Base-by-base conservation (phyloP, 352 stramenopile species). In the Pythium sukuiense region DNA sequence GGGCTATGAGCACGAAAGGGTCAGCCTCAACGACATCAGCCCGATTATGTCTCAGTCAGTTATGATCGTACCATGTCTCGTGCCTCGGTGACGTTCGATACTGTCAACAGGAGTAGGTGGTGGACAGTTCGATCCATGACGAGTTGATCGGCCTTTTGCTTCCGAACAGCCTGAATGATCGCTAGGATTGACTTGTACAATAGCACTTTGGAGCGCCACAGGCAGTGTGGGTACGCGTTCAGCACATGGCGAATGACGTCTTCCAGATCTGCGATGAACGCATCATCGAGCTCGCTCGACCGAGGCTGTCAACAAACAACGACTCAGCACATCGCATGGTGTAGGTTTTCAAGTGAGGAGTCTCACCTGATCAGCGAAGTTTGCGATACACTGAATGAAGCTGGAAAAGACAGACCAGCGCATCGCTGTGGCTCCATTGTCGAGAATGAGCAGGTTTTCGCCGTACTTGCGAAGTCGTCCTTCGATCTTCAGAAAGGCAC, bases 401-500 rank as follows among this genome's bases (percentile, higher is more conserved):
- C 78, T 72, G 9, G 73, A 89, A 62, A 80, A 77, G 20, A 84
- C 74, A 9, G 73, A 77, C 83, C 79, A 95, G 39, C 69, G 86
- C 61, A 70, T 80, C 26, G 76, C 81, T 24, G 75, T 87, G 20
- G 72, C 30, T 46, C 79, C 77, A 18, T 78, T 70, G 37, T 83
- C 72, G 29, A 91, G 54, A 29, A 81, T 84, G 29, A 95, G 68
- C 8, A 95, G 30, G 13, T 78, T 85, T 41, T 95, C 86, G 16
- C 86, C 83, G 69, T 85, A 91, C 45, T 73, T 80, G 55, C 76
- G 79, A 32, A 95, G 60, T n/a, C 76, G 78, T 7, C 80, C 73
- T 69, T 92, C 80, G 29, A 95, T 90, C 58, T 93, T 93, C 4
- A 68, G 11, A 45, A 86, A 82, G 11, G 71, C 77, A 43, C 65